These are phyloP conservation scores for Trichophyton mentagrophytes DNA, from an alignment of 2,329 filamentous ascomycete species.

Conservation along the genomic window DNA sequence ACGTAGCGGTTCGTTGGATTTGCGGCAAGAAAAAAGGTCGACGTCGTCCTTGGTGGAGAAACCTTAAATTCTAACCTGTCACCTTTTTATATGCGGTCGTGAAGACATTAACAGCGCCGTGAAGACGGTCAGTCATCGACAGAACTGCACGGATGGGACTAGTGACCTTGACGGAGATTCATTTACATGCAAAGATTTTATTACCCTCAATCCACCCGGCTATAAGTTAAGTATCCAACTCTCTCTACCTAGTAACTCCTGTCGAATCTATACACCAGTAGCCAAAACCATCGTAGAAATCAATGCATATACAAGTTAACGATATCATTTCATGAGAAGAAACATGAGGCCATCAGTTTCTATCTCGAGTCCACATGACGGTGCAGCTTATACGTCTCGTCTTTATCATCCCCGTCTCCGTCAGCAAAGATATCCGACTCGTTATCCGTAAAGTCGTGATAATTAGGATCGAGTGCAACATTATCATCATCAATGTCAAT, in stretches of 20 bases:
- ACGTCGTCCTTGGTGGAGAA: not conserved
- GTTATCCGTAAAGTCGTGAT: conserved; percentile 44
- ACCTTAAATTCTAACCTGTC: not conserved
- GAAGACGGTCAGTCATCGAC: too few species aligned
- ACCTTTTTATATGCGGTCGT: not conserved
- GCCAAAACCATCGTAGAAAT: conserved; percentile 13
- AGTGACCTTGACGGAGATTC: too few species aligned
- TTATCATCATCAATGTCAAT: conserved; percentile 37
- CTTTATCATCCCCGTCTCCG: conserved; percentile 25
- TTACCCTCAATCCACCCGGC: not conserved
- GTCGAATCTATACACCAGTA: not conserved
- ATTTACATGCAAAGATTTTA: too few species aligned
- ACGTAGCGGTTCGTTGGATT: not conserved
- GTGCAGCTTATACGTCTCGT: conserved; percentile 31
- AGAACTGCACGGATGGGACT: too few species aligned
- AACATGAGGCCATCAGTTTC: not conserved
- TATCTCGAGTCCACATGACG: conserved; percentile 19
- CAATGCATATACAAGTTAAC: not conserved
- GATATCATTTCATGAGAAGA: conserved; percentile 2
- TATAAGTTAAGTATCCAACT: not conserved
- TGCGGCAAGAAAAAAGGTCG: not conserved
- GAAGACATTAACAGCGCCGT: too few species aligned
- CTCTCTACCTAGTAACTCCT: not conserved
- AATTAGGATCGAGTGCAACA: conserved; percentile 19
- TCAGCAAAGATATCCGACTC: conserved; percentile 37